These are phyloP conservation scores for Centella asiatica DNA, from an alignment of 129 eudicot genomes.

Conservation along the genomic window DNA sequence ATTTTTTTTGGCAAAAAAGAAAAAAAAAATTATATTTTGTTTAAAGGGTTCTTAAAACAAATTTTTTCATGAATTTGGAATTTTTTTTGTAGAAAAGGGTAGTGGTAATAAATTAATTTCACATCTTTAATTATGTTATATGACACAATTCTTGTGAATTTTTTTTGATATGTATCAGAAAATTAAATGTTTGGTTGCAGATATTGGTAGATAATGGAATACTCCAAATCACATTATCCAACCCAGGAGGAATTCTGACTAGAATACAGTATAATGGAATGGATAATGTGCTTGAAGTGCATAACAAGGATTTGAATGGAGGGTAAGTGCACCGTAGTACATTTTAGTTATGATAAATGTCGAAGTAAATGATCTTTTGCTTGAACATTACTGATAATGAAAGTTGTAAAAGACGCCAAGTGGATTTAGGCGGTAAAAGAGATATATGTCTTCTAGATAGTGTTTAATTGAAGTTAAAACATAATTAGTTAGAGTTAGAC, in stretches of 20 bases:
- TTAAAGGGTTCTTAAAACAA: too few species aligned
- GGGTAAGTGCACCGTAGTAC: conserved; percentile 35
- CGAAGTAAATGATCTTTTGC: too few species aligned
- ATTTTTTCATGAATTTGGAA: too few species aligned
- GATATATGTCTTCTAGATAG: too few species aligned
- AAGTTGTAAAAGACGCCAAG: too few species aligned
- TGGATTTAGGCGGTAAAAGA: background rate
- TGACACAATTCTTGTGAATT: too few species aligned
- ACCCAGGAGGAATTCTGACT: conserved; percentile 51
- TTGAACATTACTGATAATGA: too few species aligned
- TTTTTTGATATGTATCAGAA: background rate
- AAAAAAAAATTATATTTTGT: too few species aligned
- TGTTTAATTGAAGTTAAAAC: too few species aligned
- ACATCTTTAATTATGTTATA: background rate
- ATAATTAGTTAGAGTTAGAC: too few species aligned
- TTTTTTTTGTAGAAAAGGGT: background rate
- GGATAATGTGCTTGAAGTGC: conserved; percentile 57
- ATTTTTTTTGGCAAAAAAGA: too few species aligned
- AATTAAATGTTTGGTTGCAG: conserved; percentile 18
- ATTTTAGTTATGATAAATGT: background rate
- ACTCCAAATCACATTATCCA: conserved; percentile 45
- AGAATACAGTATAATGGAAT: conserved; percentile 52
- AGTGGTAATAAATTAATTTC: too few species aligned
- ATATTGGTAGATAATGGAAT: conserved; percentile 73
- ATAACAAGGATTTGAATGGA: conserved; percentile 45